Evolutionary conservation across 495 filamentous ascomycete genomes (phyloP), one percentile per base, ranked within the genome.

Genomic region (Annulohypoxylon moriforme): DNA sequence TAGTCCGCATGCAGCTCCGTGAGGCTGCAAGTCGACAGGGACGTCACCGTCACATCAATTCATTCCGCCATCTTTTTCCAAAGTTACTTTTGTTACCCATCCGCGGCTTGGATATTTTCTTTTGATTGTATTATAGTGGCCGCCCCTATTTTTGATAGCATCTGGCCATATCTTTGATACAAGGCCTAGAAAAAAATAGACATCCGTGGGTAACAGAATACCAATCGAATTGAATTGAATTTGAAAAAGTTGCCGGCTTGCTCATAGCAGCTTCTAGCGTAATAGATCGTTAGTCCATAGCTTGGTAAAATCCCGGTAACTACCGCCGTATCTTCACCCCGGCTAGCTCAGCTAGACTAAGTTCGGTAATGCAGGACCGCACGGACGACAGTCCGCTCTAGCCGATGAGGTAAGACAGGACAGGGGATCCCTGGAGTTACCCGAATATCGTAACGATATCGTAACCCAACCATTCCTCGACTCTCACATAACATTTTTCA

Each of bases 1-100:
- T 59, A 68, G 31, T 46, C 60, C 59, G 53, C n/a, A 67, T 72
- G 42, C 44, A 60, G 64, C 14, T 46, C 46, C 25, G 50, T 60
- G 69, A 72, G 69, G 69, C 64, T 72, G 69, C 64, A 68, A 60
- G 44, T 60, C 27, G 58, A 60, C 69, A 67, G 53, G 69, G 64
- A 56, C 64, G 52, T 72, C 69, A 72, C 69, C 64, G 52, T 72
- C 69, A 72, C 69, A 68, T 68, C 34, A 6, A 53, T 62, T 53
- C 29, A 60, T 62, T 56, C 25, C 24, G 31, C 47, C 29, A 29
- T 33, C 53, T 71, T 66, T 52, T 60, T 61, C 47, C 47, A 65
- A 55, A 55, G 46, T 65, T 49, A 31, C 29, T 42, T 59, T 22
- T 58, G 52, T 22, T 57, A 59, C 36, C 42, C 8, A 31, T 57